phyloP scores from a whole-genome alignment of 2,329 filamentous ascomycete genomes.

The Mycosphaerella arachidis region DNA sequence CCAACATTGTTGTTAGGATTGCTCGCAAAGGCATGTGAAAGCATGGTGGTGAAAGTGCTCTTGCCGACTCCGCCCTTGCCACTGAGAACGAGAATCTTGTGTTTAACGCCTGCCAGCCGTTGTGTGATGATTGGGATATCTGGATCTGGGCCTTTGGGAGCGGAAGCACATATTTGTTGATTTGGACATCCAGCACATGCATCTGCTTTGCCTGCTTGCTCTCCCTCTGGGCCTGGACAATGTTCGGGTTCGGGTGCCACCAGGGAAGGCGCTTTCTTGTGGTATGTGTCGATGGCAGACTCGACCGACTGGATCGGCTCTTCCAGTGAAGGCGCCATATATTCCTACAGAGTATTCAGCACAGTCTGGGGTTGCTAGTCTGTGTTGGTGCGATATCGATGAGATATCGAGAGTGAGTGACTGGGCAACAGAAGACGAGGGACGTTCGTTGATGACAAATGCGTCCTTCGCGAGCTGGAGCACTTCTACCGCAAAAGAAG shows the following conservation, averaged over 20 bases:
- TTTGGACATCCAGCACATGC: constrained; percentile 95
- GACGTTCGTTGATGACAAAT: constrained; percentile 13
- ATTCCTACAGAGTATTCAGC: neutral
- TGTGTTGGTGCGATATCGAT: neutral
- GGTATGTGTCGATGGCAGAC: constrained; percentile 64
- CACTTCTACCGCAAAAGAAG: neutral
- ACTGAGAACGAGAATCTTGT: constrained; percentile 88
- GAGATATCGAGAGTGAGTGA: neutral
- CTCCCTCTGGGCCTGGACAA: constrained; percentile 84
- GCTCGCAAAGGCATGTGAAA: constrained; percentile 82
- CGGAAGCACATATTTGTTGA: constrained; percentile 88
- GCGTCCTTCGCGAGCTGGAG: neutral
- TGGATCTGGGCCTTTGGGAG: constrained; percentile 91
- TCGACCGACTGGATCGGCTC: constrained; percentile 52
- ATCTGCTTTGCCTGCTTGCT: constrained; percentile 63
- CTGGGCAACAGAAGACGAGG: too few relatives aligned
- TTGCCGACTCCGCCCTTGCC: constrained; percentile 98
- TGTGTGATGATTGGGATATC: constrained; percentile 85
- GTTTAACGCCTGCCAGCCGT: constrained; percentile 73
- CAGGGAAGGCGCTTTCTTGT: constrained; percentile 64
- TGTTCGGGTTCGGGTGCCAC: constrained; percentile 68
- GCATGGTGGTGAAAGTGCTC: constrained; percentile 83
- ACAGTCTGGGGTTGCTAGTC: too few relatives aligned
- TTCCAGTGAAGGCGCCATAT: constrained; percentile 79
- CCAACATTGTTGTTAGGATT: constrained; percentile 77